These are phyloP conservation scores for Celoporthe dispersa DNA, from an alignment of 2,329 filamentous ascomycete species.

Conservation along the genomic window DNA sequence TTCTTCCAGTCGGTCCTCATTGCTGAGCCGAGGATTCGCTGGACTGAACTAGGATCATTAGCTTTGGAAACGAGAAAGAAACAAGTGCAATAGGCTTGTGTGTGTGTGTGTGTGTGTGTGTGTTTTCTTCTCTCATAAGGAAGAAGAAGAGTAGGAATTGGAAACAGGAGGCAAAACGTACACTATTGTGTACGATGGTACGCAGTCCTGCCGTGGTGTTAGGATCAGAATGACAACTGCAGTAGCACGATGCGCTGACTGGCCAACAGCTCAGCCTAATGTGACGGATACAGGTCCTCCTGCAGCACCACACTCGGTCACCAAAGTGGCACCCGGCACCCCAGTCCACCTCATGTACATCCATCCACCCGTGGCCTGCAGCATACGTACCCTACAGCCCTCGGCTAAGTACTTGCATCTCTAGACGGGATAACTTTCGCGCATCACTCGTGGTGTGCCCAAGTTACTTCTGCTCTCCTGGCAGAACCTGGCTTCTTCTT, in stretches of 20 bases:
- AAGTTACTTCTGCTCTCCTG: background rate
- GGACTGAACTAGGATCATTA: background rate
- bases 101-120: too few species aligned
- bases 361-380: background rate
- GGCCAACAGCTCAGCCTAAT: background rate
- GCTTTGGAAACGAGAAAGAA: background rate
- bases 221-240: background rate
- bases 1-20: background rate
- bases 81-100: background rate
- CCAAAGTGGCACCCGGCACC: background rate
- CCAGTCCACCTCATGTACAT: background rate
- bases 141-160: background rate
- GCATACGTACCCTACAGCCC: background rate
- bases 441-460: background rate
- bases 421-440: background rate
- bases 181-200: background rate
- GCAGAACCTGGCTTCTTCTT: background rate
- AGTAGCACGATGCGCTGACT: background rate
- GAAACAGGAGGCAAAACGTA: background rate
- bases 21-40: background rate
- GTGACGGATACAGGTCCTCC: background rate
- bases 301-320: slow-evolving; percentile 6
- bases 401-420: background rate
- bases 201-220: background rate
- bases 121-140: background rate